Base-by-base conservation (phyloP, 1,284 basidiomycete genomes). In the Flammula alnicola region DNA sequence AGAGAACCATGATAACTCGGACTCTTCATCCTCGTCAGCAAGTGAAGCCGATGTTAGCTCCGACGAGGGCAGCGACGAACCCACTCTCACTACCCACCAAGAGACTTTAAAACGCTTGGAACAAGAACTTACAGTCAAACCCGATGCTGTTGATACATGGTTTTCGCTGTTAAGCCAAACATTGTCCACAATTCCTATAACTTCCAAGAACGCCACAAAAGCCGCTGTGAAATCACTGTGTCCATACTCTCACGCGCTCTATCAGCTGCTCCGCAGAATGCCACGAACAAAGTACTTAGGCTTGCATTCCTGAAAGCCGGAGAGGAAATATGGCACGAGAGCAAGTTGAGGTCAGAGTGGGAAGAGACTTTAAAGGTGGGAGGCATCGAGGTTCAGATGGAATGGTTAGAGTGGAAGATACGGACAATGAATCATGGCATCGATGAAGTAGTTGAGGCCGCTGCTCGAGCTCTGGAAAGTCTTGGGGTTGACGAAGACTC, bases 401-500 rank as follows among this genome's bases (percentile, higher is more conserved):
- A 84, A 55, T 92, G 87, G 88, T 61, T 90, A 4, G 86, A 88
- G 57, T 91, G 86, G 88, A 75, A 77, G 46, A 78, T 86, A 25
- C 71, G 80, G 22, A 76, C 58, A 35, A 69, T 66, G 27, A 67
- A 52, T 26, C 67, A 68, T 46, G 79, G 77, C 5, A 63, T 86
- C 22, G 74, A 79, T 39, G 77, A 74, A n/a, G 61, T 88, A 11
- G 63, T 82, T 5, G 68, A 75, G 22, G 79, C 81, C 56, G 78
- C 77, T 5, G 52, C 60, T 19, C 71, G 79, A 20, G 70, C 76
- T 2, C 52, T 82, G 41, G 59, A 62, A 14, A 66, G 71, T 5
- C 59, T 84, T 30, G 43, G 53, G 23, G 54, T 58, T 14, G 63
- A 62, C 12, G 69, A 74, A 30, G 69, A 73, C 19, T 73, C 67